Conservation (phyloP, 2,329 filamentous ascomycete species). For the Fusarium sp. region DNA sequence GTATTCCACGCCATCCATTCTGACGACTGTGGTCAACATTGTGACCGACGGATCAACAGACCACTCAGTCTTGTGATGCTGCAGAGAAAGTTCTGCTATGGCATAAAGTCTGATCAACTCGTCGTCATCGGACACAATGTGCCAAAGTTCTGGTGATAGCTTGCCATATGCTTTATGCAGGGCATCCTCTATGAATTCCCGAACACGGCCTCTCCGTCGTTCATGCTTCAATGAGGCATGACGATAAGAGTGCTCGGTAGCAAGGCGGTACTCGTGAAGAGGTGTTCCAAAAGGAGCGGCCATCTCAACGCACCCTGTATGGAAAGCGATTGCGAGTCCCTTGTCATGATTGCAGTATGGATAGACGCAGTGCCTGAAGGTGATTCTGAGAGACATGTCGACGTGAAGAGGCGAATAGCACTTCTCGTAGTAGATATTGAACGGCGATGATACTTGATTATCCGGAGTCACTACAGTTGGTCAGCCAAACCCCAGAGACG, state of each 20-base stretch:
- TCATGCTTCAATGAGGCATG: neutral
- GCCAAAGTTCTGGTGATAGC: constrained; percentile 16
- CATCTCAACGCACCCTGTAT: neutral
- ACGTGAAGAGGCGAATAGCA: neutral
- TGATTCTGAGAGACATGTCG: neutral
- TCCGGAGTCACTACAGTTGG: neutral
- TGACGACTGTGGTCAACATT: neutral
- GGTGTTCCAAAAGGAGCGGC: neutral
- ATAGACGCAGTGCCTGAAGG: neutral
- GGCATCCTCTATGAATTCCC: neutral
- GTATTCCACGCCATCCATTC: constrained; percentile 17
- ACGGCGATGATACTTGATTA: neutral
- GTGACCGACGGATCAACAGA: neutral
- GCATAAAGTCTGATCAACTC: neutral
- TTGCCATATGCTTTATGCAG: neutral
- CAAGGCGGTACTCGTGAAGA: neutral
- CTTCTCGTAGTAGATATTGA: neutral
- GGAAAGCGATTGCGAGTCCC: neutral
- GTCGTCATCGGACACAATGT: neutral
- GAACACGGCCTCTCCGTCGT: neutral
- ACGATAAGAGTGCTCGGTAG: neutral
- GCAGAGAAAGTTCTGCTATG: neutral
- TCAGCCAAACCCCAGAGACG: accelerated
- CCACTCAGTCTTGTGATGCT: neutral
- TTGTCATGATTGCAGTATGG: neutral